Conservation (phyloP, 2,329 filamentous ascomycete species). For the Ophiostoma sp. region DNA sequence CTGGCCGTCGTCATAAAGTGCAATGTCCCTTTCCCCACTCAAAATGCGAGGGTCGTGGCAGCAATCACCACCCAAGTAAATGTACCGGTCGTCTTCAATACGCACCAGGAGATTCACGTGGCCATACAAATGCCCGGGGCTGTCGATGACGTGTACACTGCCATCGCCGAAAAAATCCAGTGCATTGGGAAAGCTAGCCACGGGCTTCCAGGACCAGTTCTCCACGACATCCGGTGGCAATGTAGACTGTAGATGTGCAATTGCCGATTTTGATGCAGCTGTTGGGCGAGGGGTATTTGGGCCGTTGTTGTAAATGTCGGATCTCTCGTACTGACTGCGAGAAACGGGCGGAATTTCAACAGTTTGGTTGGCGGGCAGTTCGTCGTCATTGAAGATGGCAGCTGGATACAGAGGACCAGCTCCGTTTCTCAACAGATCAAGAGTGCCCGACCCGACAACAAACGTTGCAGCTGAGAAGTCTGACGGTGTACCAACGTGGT, state of each 20-base stretch:
- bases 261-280: background rate
- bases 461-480: slow-evolving; percentile 53
- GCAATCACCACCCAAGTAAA: slow-evolving; percentile 54
- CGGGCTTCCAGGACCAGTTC: slow-evolving; percentile 40
- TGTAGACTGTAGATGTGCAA: background rate
- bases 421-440: slow-evolving; percentile 42
- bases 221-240: background rate
- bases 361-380: background rate
- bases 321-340: too few species aligned
- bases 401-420: slow-evolving; percentile 14
- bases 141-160: slow-evolving; percentile 48
- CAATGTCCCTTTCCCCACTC: slow-evolving; percentile 37
- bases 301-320: background rate
- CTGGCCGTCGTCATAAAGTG: slow-evolving; percentile 30
- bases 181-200: slow-evolving; percentile 46
- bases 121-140: slow-evolving; percentile 52
- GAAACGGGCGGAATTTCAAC: background rate
- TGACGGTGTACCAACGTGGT: slow-evolving; percentile 56
- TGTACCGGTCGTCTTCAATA: slow-evolving; percentile 42
- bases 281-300: background rate
- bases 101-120: slow-evolving; percentile 53
- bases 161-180: slow-evolving; percentile 52
- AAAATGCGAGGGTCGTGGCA: slow-evolving; percentile 55
- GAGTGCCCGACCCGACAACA: slow-evolving; percentile 50
- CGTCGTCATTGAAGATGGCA: slow-evolving; percentile 8